These are phyloP conservation scores for Xylariaceae sp. DNA, from an alignment of 2,329 filamentous ascomycete species.

Conservation along the genomic window DNA sequence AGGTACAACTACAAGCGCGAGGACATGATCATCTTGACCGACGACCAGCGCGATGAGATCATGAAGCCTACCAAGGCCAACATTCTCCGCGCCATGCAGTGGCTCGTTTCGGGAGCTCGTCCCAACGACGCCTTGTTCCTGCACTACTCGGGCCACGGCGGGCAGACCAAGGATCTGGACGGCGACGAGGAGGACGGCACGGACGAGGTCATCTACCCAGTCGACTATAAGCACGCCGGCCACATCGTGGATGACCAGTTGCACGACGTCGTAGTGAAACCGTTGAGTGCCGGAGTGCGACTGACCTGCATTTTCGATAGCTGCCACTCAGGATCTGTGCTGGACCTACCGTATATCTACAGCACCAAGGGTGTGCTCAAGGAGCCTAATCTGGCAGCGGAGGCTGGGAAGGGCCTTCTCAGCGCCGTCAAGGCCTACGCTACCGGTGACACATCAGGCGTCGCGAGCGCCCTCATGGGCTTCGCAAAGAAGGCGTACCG, in stretches of 20 bases:
- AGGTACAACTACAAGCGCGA: constrained; percentile 68
- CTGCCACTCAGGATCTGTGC: constrained; percentile 62
- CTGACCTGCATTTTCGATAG: constrained; percentile 62
- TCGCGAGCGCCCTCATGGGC: constrained; percentile 73
- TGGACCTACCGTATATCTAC: constrained; percentile 66
- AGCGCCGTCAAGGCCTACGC: constrained; percentile 56
- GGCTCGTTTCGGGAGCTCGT: constrained; percentile 66
- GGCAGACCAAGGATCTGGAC: constrained; percentile 75
- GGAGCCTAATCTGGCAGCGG: constrained; percentile 64
- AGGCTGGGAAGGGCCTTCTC: constrained; percentile 61
- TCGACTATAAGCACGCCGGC: constrained; percentile 74
- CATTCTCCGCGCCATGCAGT: constrained; percentile 70
- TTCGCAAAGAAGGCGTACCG: constrained; percentile 86
- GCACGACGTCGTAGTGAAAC: constrained; percentile 66
- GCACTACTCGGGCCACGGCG: constrained; percentile 58
- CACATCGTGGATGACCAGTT: constrained; percentile 83
- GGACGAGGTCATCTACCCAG: constrained; percentile 80
- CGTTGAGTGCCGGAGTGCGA: constrained; percentile 51
- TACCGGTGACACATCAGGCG: constrained; percentile 73
- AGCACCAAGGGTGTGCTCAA: constrained; percentile 66
- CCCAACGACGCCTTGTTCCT: constrained; percentile 76
- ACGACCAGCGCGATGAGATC: constrained; percentile 66
- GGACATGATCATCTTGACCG: constrained; percentile 76
- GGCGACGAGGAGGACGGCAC: constrained; percentile 79
- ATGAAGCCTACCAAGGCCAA: constrained; percentile 72